These are phyloP conservation scores for Solanum medicagineum DNA, from an alignment of 257 asterid species.

Conservation along the genomic window DNA sequence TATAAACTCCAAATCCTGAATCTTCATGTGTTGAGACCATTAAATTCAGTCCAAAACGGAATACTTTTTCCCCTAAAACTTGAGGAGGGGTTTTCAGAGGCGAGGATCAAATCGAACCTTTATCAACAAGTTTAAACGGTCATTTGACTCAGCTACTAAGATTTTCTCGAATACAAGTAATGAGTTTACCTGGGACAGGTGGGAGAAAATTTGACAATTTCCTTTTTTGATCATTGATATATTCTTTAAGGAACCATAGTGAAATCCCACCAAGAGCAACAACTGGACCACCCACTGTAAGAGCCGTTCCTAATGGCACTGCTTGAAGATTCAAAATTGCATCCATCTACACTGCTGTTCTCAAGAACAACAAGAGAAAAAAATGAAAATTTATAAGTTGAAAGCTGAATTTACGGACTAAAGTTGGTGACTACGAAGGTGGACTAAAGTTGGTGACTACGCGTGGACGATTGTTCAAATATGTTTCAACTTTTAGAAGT, in stretches of 20 bases:
- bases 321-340: slow-evolving; percentile 28
- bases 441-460: not conserved
- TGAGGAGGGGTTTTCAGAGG: too few species aligned
- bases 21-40: not conserved
- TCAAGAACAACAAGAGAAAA: not conserved
- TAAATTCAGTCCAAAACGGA: not conserved
- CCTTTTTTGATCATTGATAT: slow-evolving; percentile 24
- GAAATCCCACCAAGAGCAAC: slow-evolving; percentile 55
- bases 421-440: not conserved
- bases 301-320: slow-evolving; percentile 31
- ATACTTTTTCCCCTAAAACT: too few species aligned
- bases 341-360: slow-evolving; percentile 21
- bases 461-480: too few species aligned
- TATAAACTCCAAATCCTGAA: not conserved
- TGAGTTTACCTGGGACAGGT: slow-evolving; percentile 37
- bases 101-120: not conserved
- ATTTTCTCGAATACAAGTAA: not conserved
- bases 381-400: not conserved
- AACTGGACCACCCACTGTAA: slow-evolving; percentile 39
- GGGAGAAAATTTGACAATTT: slow-evolving; percentile 35
- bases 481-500: too few species aligned
- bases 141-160: not conserved
- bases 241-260: slow-evolving; percentile 28
- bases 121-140: rapidly evolving
- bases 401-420: not conserved